Percentiles rank a stretch among this genome's conserved stretches.
These are phyloP conservation scores for Yamadazyma phyllophila DNA, from an alignment of 805 yeast species.

Conservation along the genomic window DNA sequence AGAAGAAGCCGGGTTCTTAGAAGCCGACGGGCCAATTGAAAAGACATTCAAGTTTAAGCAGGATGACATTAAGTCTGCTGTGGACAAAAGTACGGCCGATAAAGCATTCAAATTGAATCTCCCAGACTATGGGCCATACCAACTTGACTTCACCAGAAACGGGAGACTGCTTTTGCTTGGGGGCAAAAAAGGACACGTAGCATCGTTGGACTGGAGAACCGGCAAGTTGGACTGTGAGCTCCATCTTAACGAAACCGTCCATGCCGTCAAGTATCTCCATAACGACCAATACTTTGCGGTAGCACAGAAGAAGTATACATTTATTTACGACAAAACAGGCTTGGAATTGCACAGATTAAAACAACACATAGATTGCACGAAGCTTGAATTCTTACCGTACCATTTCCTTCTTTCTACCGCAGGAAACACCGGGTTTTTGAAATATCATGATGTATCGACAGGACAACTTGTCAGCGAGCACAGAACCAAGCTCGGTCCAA, in stretches of 20 bases:
- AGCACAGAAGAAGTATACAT: constrained; percentile 93
- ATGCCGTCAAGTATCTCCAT: constrained; percentile 87
- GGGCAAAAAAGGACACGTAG: constrained; percentile 93
- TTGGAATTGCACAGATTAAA: constrained; percentile 87
- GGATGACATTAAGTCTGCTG: constrained; percentile 69
- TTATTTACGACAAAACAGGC: constrained; percentile 88
- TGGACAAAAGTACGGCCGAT: constrained; percentile 71
- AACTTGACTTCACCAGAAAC: constrained; percentile 75
- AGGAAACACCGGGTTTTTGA: constrained; percentile 84
- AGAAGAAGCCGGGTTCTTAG: constrained; percentile 83
- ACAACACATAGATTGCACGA: constrained; percentile 83
- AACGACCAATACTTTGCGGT: constrained; percentile 93
- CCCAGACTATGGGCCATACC: constrained; percentile 83
- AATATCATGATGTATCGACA: constrained; percentile 93
- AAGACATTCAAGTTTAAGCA: constrained; percentile 84
- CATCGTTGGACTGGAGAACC: constrained; percentile 92
- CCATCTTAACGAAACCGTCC: constrained; percentile 82
- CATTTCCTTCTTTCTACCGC: constrained; percentile 86
- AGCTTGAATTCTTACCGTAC: constrained; percentile 85
- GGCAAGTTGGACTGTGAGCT: constrained; percentile 82
- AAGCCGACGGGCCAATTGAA: constrained; percentile 92
- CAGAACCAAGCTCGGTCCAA: constrained; percentile 87
- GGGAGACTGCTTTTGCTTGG: constrained; percentile 84
- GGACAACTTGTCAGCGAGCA: constrained; percentile 82
- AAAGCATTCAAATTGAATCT: constrained; percentile 74